These are phyloP conservation scores for Plasmodium vivax DNA, from an alignment of 169 alveolate genomes.

Conservation along the genomic window DNA sequence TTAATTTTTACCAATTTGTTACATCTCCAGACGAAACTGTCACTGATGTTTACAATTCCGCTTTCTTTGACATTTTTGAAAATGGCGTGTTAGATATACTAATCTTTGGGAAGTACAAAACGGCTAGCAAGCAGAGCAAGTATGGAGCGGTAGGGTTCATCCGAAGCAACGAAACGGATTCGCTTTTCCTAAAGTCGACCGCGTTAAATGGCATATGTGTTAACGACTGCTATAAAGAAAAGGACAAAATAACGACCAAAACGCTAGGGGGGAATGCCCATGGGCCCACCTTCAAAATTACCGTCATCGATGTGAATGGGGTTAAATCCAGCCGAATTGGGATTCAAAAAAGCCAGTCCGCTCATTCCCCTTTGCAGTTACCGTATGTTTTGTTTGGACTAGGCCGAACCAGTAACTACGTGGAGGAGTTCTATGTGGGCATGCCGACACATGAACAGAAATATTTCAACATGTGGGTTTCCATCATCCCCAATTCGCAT, in stretches of 20 bases:
- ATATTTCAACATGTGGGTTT: conserved; percentile 85
- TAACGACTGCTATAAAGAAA: conserved; percentile 33
- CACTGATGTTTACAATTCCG: conserved; percentile 67
- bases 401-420: conserved; percentile 90
- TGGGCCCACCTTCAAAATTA: conserved; percentile 83
- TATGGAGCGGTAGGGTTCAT: conserved; percentile 40
- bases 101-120: conserved; percentile 73
- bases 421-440: conserved; percentile 89
- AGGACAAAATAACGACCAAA: conserved; percentile 63
- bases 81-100: conserved; percentile 80
- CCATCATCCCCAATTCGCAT: conserved; percentile 85
- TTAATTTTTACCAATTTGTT: conserved; percentile 57
- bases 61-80: conserved; percentile 81
- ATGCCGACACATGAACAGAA: conserved; percentile 79
- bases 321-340: conserved; percentile 78
- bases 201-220: conserved; percentile 77
- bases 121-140: conserved; percentile 4
- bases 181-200: conserved; percentile 76
- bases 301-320: conserved; percentile 85
- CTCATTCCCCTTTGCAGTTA: conserved; percentile 74
- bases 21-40: conserved; percentile 25
- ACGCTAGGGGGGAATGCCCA: conserved; percentile 69
- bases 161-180: conserved; percentile 74
- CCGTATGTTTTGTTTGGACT: conserved; percentile 82
- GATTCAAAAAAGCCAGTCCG: conserved; percentile 79